Evolutionary conservation across 495 filamentous ascomycete genomes (phyloP).

Genomic region (Bacidia gigantensis): DNA sequence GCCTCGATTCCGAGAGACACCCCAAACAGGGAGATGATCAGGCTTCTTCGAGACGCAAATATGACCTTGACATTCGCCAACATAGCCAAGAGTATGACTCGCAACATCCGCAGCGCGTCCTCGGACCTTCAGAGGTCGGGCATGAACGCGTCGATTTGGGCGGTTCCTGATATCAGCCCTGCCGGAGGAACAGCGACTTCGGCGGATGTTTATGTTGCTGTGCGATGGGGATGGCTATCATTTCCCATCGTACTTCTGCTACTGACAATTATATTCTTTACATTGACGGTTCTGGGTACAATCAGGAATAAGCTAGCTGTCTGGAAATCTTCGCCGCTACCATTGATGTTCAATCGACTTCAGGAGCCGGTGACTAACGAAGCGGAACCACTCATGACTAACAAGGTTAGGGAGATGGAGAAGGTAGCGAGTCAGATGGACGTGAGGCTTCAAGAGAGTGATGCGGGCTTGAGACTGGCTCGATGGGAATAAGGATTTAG

Average conservation of each 20-base stretch:
- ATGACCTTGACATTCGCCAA: not conserved
- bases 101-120: not conserved
- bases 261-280: not conserved
- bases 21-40: not conserved
- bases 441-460: not conserved
- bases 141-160: not conserved
- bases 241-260: constrained; percentile 1
- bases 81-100: not conserved
- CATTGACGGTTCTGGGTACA: not conserved
- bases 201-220: constrained; percentile 3
- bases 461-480: not conserved
- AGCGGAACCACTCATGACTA: not conserved
- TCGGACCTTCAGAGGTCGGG: not conserved
- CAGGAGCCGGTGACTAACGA: not conserved
- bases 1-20: not conserved
- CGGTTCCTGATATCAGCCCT: not conserved
- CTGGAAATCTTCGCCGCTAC: constrained; percentile 6
- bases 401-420: not conserved
- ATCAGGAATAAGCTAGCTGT: not conserved
- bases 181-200: not conserved
- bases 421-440: not conserved
- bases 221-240: constrained; percentile 3
- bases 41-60: not conserved
- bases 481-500: not conserved
- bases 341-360: not conserved